Base-by-base conservation (phyloP, 1,284 basidiomycete species). In the Rhodotorula sp. region DNA sequence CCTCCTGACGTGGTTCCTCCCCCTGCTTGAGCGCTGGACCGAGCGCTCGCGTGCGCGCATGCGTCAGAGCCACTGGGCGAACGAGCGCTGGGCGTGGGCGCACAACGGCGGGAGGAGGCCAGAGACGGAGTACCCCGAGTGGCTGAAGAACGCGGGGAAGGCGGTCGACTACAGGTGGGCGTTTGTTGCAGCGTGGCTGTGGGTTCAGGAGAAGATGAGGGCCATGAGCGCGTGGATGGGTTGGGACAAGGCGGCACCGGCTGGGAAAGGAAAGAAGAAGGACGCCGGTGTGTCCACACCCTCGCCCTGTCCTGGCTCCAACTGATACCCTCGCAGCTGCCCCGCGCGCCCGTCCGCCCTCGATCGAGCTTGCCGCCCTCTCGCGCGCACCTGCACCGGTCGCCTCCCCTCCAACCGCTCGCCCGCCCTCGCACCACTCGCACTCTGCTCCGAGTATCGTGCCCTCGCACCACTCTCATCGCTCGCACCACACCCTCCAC, bases 141-240 rank as follows among this genome's bases (percentile, higher is more conserved):
- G 66, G 66, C 5, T 36, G 10, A 48, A 19, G 41, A 46, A 27
- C 19, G 51, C 54, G 34, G 39, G 19, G 5, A 34, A 39, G 7
- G 34, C 37, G 6, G 53, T 61, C 19, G 66, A 67, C 27, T 36
- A 61, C 34, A 19, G 59, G 19, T 56, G 51, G 58, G 53, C 34
- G 61, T 34, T 63, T 5, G 61, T 15, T 0, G 51, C 27, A 15
- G 53, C 29, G 7, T 55, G 62, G 62, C 8, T 6, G 25, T 32
- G 29, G 22, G 53, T 54, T 10, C 53, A 36, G 21, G 53, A 10
- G 39, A 41, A 44, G 32, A 15, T 63, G 32, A 41, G 53, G 27
- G 62, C 22, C 29, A 10, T 63, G 29, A 46, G 62, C 25, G 36
- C 12, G 15, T 34, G 15, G 29, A 55, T 63, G 53, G 62, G 62